These are phyloP conservation scores for Annulohypoxylon bovei DNA, from an alignment of 495 filamentous ascomycete genomes.

Conservation along the genomic window DNA sequence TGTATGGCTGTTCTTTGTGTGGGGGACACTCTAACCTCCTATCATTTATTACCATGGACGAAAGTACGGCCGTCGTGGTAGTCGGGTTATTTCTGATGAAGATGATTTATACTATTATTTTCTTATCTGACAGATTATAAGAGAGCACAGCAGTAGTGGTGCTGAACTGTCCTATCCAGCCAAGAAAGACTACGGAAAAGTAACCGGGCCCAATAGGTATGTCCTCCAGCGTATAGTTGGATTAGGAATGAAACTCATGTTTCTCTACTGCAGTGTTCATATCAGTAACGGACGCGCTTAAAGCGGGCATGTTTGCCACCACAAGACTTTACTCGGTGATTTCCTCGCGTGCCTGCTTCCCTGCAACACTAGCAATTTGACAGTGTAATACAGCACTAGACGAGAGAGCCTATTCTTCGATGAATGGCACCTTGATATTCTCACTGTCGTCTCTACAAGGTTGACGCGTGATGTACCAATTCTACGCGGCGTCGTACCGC, in stretches of 20 bases:
- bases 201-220: conserved; percentile 29
- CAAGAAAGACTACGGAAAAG: conserved; percentile 20
- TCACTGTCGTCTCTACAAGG: conserved; percentile 16
- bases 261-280: conserved; percentile 31
- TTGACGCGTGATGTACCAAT: conserved; percentile 24
- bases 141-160: conserved; percentile 42
- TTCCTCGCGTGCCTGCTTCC: conserved; percentile 40
- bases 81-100: conserved; percentile 44
- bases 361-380: conserved; percentile 33
- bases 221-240: conserved; percentile 29
- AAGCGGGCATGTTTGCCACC: conserved; percentile 45
- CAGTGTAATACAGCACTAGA: conserved; percentile 36
- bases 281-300: conserved; percentile 37
- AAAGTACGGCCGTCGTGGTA: conserved; percentile 46
- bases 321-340: conserved; percentile 38
- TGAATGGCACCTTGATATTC: conserved; percentile 7
- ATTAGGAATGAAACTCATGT: conserved; percentile 28
- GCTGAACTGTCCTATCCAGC: conserved; percentile 37
- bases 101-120: conserved; percentile 36
- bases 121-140: conserved; percentile 38
- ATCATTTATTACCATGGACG: conserved; percentile 45
- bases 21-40: conserved; percentile 43
- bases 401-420: conserved; percentile 29
- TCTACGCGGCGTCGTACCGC: conserved; percentile 22
- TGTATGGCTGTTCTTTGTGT: conserved; percentile 42